A percentile compares a stretch with the other conserved stretches of the same genome.
phyloP scores from a whole-genome alignment of 768 basidiomycete genomes.

The Lactarius indigo region DNA sequence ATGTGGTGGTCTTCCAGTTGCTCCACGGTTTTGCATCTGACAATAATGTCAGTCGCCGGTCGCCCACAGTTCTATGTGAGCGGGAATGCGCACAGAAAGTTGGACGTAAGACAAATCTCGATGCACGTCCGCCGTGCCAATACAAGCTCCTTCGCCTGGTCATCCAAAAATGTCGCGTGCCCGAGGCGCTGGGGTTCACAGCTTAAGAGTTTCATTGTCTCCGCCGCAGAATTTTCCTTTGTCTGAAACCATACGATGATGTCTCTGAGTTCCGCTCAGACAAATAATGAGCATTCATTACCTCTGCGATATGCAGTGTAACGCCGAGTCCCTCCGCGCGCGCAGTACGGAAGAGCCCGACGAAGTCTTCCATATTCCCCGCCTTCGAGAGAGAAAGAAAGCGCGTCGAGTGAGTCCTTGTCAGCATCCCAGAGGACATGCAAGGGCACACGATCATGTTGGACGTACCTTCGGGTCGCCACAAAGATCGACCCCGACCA shows the following conservation, averaged over 20 bases:
- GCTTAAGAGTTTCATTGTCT: constrained; percentile 58
- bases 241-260: constrained; percentile 37
- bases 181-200: constrained; percentile 67
- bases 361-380: constrained; percentile 54
- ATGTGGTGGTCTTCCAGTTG: constrained; percentile 71
- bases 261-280: neutral
- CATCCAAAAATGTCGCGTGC: constrained; percentile 76
- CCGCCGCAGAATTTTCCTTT: constrained; percentile 44
- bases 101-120: constrained; percentile 81
- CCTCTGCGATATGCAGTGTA: constrained; percentile 86
- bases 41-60: neutral
- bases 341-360: constrained; percentile 48
- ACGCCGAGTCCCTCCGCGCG: constrained; percentile 60
- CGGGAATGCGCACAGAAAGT: constrained; percentile 52
- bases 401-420: neutral
- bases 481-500: constrained; percentile 80
- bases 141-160: constrained; percentile 55
- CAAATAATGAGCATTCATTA: constrained; percentile 26
- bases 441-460: neutral
- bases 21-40: constrained; percentile 65
- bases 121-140: constrained; percentile 55
- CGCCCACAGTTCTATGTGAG: neutral
- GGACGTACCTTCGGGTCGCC: constrained; percentile 56
- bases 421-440: no score
- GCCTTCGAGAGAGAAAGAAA: constrained; percentile 32